Evolutionary conservation across 371 early-diverging fungal genomes (phyloP), one percentile per base, ranked within the genome.

Genomic region (Haplosporangium sp.): DNA sequence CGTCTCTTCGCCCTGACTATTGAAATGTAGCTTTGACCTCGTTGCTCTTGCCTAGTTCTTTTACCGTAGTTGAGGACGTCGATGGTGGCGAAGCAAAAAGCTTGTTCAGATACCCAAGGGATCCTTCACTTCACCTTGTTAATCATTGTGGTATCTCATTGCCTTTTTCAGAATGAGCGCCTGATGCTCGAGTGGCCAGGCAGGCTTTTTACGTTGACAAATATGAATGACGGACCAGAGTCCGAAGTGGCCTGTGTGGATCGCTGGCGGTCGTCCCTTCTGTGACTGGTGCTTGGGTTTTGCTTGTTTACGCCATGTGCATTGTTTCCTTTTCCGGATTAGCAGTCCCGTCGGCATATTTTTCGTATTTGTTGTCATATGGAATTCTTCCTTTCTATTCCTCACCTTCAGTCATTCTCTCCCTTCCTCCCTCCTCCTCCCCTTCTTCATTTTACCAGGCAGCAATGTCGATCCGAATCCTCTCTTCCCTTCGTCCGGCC

Each of bases 401-500:
- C 47, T n/a, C 37, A 2, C 11, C 47, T 14, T n/a, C n/a, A n/a
- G n/a, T n/a, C 40, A 29, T 41, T 10, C 21, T 52, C 41, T 13
- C 37, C 50, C 38, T 70, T 47, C 38, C 38, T 42, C 55, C 20
- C 29, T 38, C 40, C 37, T 11, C 23, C 41, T n/a, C 51, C 36
- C 11, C 40, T 45, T 14, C 23, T 50, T 55, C 53, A 43, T 38
- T 37, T 13, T 43, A 9, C 60, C 23, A 48, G 48, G 59, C 36
- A 42, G 47, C n/a, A 54, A 69, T 65, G 69, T 69, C 70, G 37
- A 20, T 60, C 55, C 69, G 66, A 12, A 46, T 75, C 16, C 48
- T 75, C 40, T 60, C 69, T n/a, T 45, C 57, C 11, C 43, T 75
- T 36, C 75, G 75, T 59, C 75, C 69, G 14, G 70, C 62, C 20